Base-by-base conservation (phyloP, 2,329 filamentous ascomycete species). In the Paracoccidioides brasiliensis region DNA sequence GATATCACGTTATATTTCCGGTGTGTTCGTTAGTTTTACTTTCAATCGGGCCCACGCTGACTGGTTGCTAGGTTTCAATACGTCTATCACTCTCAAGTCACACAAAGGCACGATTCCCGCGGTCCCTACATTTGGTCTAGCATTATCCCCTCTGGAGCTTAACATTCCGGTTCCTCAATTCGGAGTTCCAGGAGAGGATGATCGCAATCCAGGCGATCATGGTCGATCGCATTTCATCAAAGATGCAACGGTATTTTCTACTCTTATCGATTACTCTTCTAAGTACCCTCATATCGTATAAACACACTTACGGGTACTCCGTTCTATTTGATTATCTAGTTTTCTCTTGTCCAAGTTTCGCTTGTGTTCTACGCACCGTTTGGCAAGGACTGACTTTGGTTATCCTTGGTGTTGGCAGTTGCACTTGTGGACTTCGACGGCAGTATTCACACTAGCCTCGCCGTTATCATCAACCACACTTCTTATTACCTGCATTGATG, bases 1-100 rank as follows among this genome's bases (percentile, higher is more conserved):
- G 22, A 71, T 97, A 8, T 95, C 89, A 2, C 82, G 88, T 63
- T 97, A 93, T 64, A 75, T 96, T 9, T 97, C 90, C 3, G 90
- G 79, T 80, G 65, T 10, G 33, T 14, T n/a, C 28, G 7, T 9
- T 15, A 45, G 5, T 10, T 46, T 46, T 43, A 32, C 30, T 50
- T 7, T 43, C 40, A 35, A 32, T 41, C 10, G 4, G n/a, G 22
- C 28, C 45, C 10, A 10, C 9, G 53, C 43, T 32, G 48, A 50
- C 40, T 28, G 6, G 10, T 32, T 30, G 38, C 0, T 55, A 81
- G 79, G 90, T 7, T 84, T 80, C 67, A 96, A 97, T 71, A 90
- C 87, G 0, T 89, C 82, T 22, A 72, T 97, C 46, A 86, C 83
- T 0, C 70, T 95, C 8, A 81, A 81, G 66, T 79, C 85, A 2